Conservation (phyloP, 2,329 filamentous ascomycete species). For the Diplodia sapinea region DNA sequence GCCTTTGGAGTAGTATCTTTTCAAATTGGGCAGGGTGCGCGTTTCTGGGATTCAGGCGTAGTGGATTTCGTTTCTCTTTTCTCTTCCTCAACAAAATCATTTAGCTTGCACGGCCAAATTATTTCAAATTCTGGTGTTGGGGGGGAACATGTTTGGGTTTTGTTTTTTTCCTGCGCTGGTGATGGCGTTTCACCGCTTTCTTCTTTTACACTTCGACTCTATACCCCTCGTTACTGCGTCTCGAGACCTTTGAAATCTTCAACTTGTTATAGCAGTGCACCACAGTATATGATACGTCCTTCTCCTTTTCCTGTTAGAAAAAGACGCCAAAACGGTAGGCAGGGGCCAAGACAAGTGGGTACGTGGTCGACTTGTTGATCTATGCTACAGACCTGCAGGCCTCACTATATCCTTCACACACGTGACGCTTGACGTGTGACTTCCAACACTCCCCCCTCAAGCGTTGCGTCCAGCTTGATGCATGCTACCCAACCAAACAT, state of each 20-base stretch:
- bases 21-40: background rate
- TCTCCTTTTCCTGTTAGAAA: background rate
- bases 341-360: too few relatives aligned
- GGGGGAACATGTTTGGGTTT: background rate
- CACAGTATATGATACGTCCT: background rate
- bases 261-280: background rate
- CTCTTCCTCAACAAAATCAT: background rate
- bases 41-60: background rate
- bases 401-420: too few relatives aligned
- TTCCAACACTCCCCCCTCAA: too few relatives aligned
- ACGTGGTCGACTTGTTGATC: too few relatives aligned
- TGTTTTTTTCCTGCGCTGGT: background rate
- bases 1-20: background rate
- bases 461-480: too few relatives aligned
- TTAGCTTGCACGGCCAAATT: background rate
- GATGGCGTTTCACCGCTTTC: background rate
- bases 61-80: background rate
- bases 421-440: too few relatives aligned
- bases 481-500: too few relatives aligned
- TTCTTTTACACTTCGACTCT: background rate
- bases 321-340: too few relatives aligned
- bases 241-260: slow-evolving; percentile 1
- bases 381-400: too few relatives aligned
- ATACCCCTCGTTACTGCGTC: background rate
- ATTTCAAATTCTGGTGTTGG: background rate